A percentile compares a stretch with the other conserved stretches of the same genome.
phyloP scores from a whole-genome alignment of 352 stramenopile species.

The Globisporangium splendens region DNA sequence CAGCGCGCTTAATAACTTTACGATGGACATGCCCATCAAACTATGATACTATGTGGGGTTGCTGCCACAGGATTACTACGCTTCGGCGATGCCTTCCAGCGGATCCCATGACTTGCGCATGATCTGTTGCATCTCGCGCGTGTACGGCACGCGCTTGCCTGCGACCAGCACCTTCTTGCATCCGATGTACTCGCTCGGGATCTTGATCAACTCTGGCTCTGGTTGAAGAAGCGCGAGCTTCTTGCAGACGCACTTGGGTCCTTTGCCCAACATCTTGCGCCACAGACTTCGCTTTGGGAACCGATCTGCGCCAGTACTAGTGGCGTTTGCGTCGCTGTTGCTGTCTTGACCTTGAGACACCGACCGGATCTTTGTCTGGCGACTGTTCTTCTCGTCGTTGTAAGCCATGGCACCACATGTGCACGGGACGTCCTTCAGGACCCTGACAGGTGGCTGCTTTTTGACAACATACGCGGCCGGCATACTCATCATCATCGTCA shows the following conservation, averaged over 20 bases:
- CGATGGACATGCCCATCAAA: too few species aligned
- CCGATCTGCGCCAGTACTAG: not conserved
- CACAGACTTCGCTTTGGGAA: slow-evolving; percentile 45
- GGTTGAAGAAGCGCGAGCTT: slow-evolving; percentile 11
- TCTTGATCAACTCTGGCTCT: slow-evolving; percentile 25
- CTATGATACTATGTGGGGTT: too few species aligned
- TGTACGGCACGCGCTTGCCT: slow-evolving; percentile 50
- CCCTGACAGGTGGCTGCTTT: not conserved
- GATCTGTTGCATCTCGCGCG: slow-evolving; percentile 45
- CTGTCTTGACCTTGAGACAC: slow-evolving; percentile 2
- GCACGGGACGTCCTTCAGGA: slow-evolving; percentile 7
- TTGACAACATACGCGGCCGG: slow-evolving; percentile 7
- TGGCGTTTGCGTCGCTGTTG: not conserved
- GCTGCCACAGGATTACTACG: slow-evolving; percentile 2
- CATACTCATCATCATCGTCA: slow-evolving; percentile 10
- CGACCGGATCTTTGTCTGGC: slow-evolving; percentile 16
- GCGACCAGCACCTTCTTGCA: slow-evolving; percentile 36
- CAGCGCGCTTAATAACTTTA: too few species aligned
- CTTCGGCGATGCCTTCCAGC: slow-evolving; percentile 47
- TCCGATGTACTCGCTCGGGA: slow-evolving; percentile 45
- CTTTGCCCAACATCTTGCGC: slow-evolving; percentile 50
- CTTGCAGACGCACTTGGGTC: slow-evolving; percentile 50
- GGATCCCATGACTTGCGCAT: slow-evolving; percentile 36
- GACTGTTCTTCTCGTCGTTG: slow-evolving; percentile 6
- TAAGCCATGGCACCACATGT: slow-evolving; percentile 12